Evolutionary conservation across 345 rosid genomes (phyloP), one percentile per base, ranked within the genome.

Genomic region (Lepidium sativum): DNA sequence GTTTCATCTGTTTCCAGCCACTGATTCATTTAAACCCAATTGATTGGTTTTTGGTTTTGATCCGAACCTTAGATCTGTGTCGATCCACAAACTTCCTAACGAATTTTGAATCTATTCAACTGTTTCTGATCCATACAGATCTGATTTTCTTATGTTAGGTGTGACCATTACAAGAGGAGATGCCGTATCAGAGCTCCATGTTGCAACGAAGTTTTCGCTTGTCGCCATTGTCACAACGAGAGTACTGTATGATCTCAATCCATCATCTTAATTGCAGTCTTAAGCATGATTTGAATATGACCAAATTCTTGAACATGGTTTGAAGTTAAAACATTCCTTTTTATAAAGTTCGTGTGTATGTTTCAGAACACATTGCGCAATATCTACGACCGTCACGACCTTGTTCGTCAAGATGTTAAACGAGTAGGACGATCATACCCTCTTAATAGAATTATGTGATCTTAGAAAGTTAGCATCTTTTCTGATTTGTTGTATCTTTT

Each of bases 161-260:
- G 98, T 78, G 51, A 84, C 69, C 98, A 92, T 80, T 92, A 92
- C 73, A 81, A 84, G 81, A 84, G 98, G 75, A 87, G 98, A 71
- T 92, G 98, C 75, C 69, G 18, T 81, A 87, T 92, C 84, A 78
- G 98, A 75, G 88, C 97, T 69, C 92, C 96, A 4, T 92, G 97
- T 51, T 92, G 98, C 83, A 87, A 89, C 73, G 97, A 89, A 85
- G 82, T 89, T 69, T 92, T 80, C 68, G 50, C 75, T 58, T 92
- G 97, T 77, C 94, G 97, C 52, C 98, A 89, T 82, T 92, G 98
- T 74, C 98, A 92, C 78, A 87, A 89, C 65, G 97, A 89, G 78
- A 82, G 81, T 34, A 70, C 81, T 74, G 98, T 92, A 84, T 66
- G 0, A n/a, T 29, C 57, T 43, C 51, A 5, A 23, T 20, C 38